Conservation (phyloP, 768 basidiomycete genomes). For the Arthromyces matolae region DNA sequence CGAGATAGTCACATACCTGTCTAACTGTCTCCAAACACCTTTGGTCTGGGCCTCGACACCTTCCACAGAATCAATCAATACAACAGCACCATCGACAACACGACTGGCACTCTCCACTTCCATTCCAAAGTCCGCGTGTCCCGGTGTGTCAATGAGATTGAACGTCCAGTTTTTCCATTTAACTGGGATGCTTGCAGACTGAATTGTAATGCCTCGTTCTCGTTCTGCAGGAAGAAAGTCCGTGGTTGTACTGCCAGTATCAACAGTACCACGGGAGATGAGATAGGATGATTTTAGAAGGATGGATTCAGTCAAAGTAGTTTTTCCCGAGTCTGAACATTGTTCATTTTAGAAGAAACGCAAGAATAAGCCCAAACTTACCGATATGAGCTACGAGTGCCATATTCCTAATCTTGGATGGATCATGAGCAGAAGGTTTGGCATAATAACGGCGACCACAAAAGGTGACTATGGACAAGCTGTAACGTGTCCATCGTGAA, state of each 20-base stretch:
- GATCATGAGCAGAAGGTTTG: constrained; percentile 29
- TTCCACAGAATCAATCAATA: constrained; percentile 86
- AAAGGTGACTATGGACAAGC: constrained; percentile 3
- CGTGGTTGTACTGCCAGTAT: constrained; percentile 86
- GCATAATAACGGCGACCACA: constrained; percentile 27
- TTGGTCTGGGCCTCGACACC: constrained; percentile 89
- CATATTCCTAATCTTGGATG: constrained; percentile 63
- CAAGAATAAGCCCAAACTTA: constrained; percentile 26
- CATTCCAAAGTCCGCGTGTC: constrained; percentile 96
- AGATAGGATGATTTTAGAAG: constrained; percentile 73
- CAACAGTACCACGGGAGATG: constrained; percentile 73
- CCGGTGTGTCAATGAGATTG: constrained; percentile 88
- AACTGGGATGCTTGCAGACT: constrained; percentile 88
- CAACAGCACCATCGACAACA: constrained; percentile 85
- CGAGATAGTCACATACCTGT: constrained; percentile 56
- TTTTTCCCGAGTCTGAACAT: constrained; percentile 78
- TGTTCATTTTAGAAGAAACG: not conserved
- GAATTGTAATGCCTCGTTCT: constrained; percentile 89
- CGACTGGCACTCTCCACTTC: constrained; percentile 92
- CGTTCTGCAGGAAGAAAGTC: constrained; percentile 89
- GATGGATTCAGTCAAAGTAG: constrained; percentile 85
- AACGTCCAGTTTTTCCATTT: constrained; percentile 82
- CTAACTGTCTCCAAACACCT: constrained; percentile 84
- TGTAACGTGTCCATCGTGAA: constrained; percentile 16
- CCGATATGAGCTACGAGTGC: constrained; percentile 90